These are phyloP conservation scores for Penicillium hordei DNA, from an alignment of 2,329 filamentous ascomycete genomes.

Conservation along the genomic window DNA sequence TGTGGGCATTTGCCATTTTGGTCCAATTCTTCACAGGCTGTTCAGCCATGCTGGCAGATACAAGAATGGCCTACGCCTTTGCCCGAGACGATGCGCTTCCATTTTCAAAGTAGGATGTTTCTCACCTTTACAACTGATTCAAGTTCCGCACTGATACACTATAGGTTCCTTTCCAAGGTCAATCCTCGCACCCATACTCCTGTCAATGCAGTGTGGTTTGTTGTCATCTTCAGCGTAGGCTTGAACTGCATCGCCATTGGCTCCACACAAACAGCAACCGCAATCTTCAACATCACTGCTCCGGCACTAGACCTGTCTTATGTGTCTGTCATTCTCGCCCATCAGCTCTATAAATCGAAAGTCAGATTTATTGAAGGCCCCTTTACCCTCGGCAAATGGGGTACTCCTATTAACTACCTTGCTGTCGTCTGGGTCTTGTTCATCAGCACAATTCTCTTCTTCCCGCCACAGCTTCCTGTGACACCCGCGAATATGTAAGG, in stretches of 20 bases:
- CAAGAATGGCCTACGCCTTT: conserved; percentile 63
- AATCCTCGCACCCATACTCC: conserved; percentile 58
- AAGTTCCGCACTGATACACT: not conserved
- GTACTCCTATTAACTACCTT: conserved; percentile 55
- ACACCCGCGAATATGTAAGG: conserved; percentile 51
- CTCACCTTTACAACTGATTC: not conserved
- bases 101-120: conserved; percentile 51
- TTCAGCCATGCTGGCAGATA: conserved; percentile 64
- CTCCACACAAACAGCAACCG: conserved; percentile 46
- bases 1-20: conserved; percentile 63
- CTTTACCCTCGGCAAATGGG: conserved; percentile 58
- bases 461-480: conserved; percentile 50
- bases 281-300: conserved; percentile 55
- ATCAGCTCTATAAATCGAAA: conserved; percentile 53
- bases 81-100: conserved; percentile 61
- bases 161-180: conserved; percentile 54
- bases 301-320: conserved; percentile 56
- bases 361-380: conserved; percentile 59
- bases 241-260: conserved; percentile 52
- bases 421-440: conserved; percentile 63
- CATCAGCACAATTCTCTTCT: conserved; percentile 62
- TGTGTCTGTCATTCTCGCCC: conserved; percentile 61
- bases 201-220: conserved; percentile 64
- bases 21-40: conserved; percentile 66
- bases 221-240: conserved; percentile 56